Evolutionary conservation across 306 rosid species (phyloP).

Genomic region (Rosa rugosa): DNA sequence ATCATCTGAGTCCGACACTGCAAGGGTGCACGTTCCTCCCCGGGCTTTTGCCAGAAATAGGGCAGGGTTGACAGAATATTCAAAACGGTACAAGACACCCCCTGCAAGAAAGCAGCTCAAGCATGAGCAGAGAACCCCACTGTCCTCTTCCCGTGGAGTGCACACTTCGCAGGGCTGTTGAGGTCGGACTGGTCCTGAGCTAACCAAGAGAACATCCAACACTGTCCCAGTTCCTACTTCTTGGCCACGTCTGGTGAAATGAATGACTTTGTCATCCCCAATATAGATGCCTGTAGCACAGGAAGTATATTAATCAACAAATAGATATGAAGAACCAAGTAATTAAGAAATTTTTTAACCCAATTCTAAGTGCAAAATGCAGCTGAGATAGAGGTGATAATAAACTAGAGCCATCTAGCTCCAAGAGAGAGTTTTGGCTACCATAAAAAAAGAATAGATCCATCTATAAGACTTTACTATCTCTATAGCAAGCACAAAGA

Average conservation of each 20-base stretch:
- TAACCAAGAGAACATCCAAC: slow-evolving; percentile 67
- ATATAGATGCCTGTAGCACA: slow-evolving; percentile 62
- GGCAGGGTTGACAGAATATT: slow-evolving; percentile 66
- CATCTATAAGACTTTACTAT: not conserved
- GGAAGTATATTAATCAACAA: slow-evolving; percentile 11
- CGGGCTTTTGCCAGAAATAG: slow-evolving; percentile 85
- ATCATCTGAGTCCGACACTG: slow-evolving; percentile 58
- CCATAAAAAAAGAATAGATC: not conserved
- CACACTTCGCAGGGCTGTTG: slow-evolving; percentile 55
- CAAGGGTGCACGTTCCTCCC: slow-evolving; percentile 94
- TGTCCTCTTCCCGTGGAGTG: slow-evolving; percentile 41
- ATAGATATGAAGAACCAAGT: not conserved
- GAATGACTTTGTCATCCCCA: slow-evolving; percentile 76
- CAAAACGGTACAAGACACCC: slow-evolving; percentile 82
- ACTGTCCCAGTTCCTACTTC: slow-evolving; percentile 94
- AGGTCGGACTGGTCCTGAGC: slow-evolving; percentile 70
- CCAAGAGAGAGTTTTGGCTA: not conserved
- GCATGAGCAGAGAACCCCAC: slow-evolving; percentile 75
- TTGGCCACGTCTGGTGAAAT: slow-evolving; percentile 90
- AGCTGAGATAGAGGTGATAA: not conserved
- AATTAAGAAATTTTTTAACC: no score
- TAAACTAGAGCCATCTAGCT: not conserved
- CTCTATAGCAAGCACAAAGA: not conserved
- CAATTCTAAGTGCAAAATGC: not conserved
- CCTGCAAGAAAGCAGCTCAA: slow-evolving; percentile 84